Conservation (phyloP, 306 rosid species). For the Echinosophora koreensis region DNA sequence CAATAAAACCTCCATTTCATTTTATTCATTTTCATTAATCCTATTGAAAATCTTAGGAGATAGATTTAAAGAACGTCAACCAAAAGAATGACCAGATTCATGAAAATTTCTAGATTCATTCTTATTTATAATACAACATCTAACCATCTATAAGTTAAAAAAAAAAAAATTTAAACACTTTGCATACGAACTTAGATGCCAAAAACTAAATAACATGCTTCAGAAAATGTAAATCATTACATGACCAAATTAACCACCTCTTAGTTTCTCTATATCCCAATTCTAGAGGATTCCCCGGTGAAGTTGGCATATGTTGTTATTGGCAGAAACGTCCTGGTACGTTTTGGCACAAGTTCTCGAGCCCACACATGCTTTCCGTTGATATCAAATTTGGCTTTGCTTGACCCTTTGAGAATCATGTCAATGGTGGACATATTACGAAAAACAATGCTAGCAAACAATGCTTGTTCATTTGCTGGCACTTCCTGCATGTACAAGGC, state of each 20-base stretch:
- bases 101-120: background rate
- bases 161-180: too few relatives aligned
- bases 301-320: background rate
- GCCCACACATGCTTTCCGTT: constrained; percentile 87
- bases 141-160: too few relatives aligned
- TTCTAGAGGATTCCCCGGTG: constrained; percentile 4
- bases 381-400: constrained; percentile 65
- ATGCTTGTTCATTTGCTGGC: too few relatives aligned
- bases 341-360: constrained; percentile 68
- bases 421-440: constrained; percentile 45
- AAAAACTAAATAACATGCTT: background rate
- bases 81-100: background rate
- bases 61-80: too few relatives aligned
- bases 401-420: constrained; percentile 54
- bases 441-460: constrained; percentile 45
- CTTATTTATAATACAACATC: background rate
- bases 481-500: constrained; percentile 71
- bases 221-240: too few relatives aligned
- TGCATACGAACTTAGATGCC: background rate
- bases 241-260: background rate
- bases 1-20: too few relatives aligned
- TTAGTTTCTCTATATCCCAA: background rate
- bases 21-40: too few relatives aligned
- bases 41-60: too few relatives aligned
- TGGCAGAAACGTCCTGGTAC: background rate